Evolutionary conservation across 768 basidiomycete species (phyloP), one percentile per base, ranked within the genome.

Genomic region (Tricholoma furcatifolium): DNA sequence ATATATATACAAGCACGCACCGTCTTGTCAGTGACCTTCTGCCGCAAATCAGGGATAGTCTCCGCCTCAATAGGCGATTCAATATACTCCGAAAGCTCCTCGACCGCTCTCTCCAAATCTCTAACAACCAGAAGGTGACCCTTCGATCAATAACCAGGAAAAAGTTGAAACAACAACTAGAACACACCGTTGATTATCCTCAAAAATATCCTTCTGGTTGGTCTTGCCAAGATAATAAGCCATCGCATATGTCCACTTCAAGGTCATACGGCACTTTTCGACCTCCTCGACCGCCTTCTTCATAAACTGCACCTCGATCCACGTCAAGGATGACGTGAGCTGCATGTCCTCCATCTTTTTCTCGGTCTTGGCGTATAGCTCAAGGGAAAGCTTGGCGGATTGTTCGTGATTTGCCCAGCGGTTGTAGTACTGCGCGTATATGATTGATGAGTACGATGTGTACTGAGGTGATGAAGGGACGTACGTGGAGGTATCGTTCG

Each of bases 261-360:
- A 83, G 35, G 96, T 98, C 76, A 85, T 91, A 23, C 97, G 84
- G 72, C 97, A 91, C 67, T 87, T 87, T 61, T 88, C 82, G 35
- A 91, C 82, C 67, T 88, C 88, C 64, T 98, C 97, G 4, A 98
- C 95, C 1, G 97, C 97, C 70, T 95, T 95, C 78, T 93, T 94
- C 81, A 97, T 95, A 71, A 99, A 99, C 72, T 98, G 96, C 27
- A 87, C 94, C 71, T 99, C 95, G 60, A 99, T 99, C 97, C 97
- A 99, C 2, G 93, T 94, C 35, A 99, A 73, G 50, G 85, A 80
- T 2, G 92, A 93, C 10, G 86, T 87, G 57, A 93, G 81, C 75
- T 98, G 97, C 88, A 98, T 96, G 72, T 97, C 93, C 70, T 98
- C 94, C 97, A 99, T 99, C 85, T 98, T 98, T 83, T 96, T 94